Conservation (phyloP, 306 rosid genomes). For the Prunus dulcis region DNA sequence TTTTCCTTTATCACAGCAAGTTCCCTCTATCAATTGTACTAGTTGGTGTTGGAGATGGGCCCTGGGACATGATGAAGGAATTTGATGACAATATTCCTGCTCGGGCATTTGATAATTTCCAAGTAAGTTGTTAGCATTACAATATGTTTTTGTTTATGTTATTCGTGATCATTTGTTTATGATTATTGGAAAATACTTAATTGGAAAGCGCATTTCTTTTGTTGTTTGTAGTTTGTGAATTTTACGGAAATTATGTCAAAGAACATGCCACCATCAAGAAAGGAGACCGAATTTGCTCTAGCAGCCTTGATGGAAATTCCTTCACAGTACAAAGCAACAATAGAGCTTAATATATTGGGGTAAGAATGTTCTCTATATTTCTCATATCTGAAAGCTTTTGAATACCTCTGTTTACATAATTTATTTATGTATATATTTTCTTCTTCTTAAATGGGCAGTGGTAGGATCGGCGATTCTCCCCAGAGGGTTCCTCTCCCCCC, state of each 20-base stretch:
- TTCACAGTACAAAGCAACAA: slow-evolving; percentile 85
- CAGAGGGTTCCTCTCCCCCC: slow-evolving; percentile 81
- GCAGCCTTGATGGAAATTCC: slow-evolving; percentile 97
- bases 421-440: neutral
- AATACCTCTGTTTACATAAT: neutral
- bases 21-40: slow-evolving; percentile 86
- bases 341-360: slow-evolving; percentile 82
- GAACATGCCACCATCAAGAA: slow-evolving; percentile 54
- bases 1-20: slow-evolving; percentile 46
- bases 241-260: slow-evolving; percentile 84
- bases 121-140: slow-evolving; percentile 40
- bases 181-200: slow-evolving; percentile 4
- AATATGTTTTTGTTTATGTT: neutral
- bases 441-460: slow-evolving; percentile 37
- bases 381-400: slow-evolving; percentile 2
- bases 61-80: slow-evolving; percentile 97
- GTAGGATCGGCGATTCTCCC: slow-evolving; percentile 46
- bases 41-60: slow-evolving; percentile 99
- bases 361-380: slow-evolving; percentile 28
- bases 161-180: neutral
- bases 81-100: slow-evolving; percentile 95
- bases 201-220: slow-evolving; percentile 13
- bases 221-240: slow-evolving; percentile 70
- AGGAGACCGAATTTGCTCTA: slow-evolving; percentile 94
- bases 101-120: slow-evolving; percentile 87